Evolutionary conservation across 2,329 filamentous ascomycete species (phyloP).

Genomic region (Venturiaceae sp.): DNA sequence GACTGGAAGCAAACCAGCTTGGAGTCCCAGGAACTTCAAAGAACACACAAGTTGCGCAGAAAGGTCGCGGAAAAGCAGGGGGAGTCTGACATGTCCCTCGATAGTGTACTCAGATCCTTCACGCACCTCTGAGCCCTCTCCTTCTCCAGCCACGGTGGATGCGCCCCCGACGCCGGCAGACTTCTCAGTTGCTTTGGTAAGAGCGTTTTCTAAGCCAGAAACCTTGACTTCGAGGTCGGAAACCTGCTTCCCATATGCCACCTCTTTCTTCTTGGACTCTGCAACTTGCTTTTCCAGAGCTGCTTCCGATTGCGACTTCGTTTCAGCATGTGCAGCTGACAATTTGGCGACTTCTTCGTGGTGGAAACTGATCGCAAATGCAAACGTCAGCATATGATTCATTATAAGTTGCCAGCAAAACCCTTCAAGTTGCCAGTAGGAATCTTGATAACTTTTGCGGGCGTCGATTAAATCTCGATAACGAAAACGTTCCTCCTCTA

Average conservation of each 20-base stretch:
- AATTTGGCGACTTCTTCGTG: background rate
- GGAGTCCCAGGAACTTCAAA: background rate
- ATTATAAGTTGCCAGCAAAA: too few relatives aligned
- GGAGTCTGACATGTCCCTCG: conserved; percentile 1
- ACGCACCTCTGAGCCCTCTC: background rate
- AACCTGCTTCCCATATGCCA: background rate
- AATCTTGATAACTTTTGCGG: too few relatives aligned
- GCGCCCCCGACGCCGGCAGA: background rate
- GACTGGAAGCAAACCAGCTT: conserved; percentile 1
- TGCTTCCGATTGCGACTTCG: background rate
- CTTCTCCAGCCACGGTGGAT: background rate
- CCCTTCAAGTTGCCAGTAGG: too few relatives aligned
- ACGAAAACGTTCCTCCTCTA: too few relatives aligned
- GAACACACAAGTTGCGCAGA: background rate
- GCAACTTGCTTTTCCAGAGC: background rate
- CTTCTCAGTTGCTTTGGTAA: background rate
- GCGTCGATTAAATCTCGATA: too few relatives aligned
- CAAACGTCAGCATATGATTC: background rate
- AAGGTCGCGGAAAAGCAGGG: background rate
- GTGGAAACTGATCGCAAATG: background rate
- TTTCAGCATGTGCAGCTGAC: background rate
- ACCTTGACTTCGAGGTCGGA: background rate
- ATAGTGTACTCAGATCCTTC: background rate
- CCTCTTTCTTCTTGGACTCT: background rate
- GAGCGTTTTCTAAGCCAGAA: background rate